These are phyloP conservation scores for Sophora flavescens DNA, from an alignment of 306 rosid genomes.

Conservation along the genomic window DNA sequence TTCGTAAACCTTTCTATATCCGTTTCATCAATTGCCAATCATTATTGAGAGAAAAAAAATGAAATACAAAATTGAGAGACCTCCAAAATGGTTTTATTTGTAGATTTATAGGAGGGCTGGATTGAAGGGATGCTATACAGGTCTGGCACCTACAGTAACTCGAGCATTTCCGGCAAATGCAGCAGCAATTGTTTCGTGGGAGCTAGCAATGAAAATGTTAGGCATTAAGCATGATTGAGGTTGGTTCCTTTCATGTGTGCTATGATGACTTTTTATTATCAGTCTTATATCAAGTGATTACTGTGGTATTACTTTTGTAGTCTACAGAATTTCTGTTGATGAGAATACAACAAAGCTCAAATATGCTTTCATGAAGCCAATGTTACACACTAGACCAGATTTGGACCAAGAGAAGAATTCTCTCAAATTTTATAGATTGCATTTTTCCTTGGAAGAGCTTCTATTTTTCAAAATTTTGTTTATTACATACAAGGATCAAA, in stretches of 20 bases:
- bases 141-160: constrained; percentile 82
- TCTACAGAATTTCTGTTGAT: constrained; percentile 16
- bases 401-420: constrained; percentile 28
- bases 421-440: constrained; percentile 2
- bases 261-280: not conserved
- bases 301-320: constrained; percentile 16
- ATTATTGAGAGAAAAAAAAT: not conserved
- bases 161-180: constrained; percentile 98
- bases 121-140: constrained; percentile 87
- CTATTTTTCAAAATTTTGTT: constrained; percentile 21
- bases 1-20: constrained; percentile 34
- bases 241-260: constrained; percentile 22
- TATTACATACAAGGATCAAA: constrained; percentile 11
- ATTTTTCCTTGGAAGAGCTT: constrained; percentile 34
- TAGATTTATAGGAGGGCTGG: constrained; percentile 78
- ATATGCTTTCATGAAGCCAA: constrained; percentile 33
- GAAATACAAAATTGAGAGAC: not conserved
- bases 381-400: constrained; percentile 32
- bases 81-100: constrained; percentile 36
- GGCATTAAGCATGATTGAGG: constrained; percentile 67
- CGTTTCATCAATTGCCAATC: constrained; percentile 3
- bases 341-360: constrained; percentile 34
- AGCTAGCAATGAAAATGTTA: constrained; percentile 80
- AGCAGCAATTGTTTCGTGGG: constrained; percentile 91
- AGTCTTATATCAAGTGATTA: constrained; percentile 1